Evolutionary conservation across 768 basidiomycete genomes (phyloP), one percentile per base, ranked within the genome.

Genomic region (Gymnopilus junonius): DNA sequence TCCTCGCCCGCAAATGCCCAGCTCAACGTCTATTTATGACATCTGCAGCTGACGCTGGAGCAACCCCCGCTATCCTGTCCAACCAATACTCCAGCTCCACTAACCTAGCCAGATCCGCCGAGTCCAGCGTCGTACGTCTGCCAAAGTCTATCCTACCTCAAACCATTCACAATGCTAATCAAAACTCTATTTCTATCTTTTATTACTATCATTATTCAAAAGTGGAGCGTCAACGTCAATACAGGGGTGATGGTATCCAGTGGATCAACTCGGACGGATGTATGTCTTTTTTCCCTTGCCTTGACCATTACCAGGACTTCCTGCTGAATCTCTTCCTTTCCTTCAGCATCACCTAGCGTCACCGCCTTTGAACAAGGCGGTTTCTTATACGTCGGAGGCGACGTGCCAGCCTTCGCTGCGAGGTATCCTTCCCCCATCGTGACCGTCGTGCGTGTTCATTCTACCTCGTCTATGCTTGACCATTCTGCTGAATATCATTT

Each of bases 221-320:
- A 73, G 72, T 73, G 72, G 72, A 61, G 25, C 15, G 15, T 66
- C 29, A 55, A 73, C 55, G 35, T 65, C 5, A 34, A 3, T 8
- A 69, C 58, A 8, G 37, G 59, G 10, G 27, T 2, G 11, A 31
- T 73, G 29, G 57, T n/a, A 55, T 67, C 1, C 66, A 66, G 21
- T 73, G 70, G 72, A 66, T 54, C 46, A 73, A 73, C 59, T 27
- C 67, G 3, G 71, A 70, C 27, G 55, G 55, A 15, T 68, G 71
- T 72, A 48, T 23, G 70, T 37, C 35, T 8, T n/a, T 11, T 7
- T 6, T 21, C 6, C 15, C 32, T 3, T 1, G 61, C 17, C 29
- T 46, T 23, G 14, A 5, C 1, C 17, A 6, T 45, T 2, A 20
- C 20, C 21, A 21, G 14, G 15, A 37, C n/a, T 25, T n/a, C 3